phyloP scores from a whole-genome alignment of 352 stramenopile genomes.

The Thraustochytrium sp. region DNA sequence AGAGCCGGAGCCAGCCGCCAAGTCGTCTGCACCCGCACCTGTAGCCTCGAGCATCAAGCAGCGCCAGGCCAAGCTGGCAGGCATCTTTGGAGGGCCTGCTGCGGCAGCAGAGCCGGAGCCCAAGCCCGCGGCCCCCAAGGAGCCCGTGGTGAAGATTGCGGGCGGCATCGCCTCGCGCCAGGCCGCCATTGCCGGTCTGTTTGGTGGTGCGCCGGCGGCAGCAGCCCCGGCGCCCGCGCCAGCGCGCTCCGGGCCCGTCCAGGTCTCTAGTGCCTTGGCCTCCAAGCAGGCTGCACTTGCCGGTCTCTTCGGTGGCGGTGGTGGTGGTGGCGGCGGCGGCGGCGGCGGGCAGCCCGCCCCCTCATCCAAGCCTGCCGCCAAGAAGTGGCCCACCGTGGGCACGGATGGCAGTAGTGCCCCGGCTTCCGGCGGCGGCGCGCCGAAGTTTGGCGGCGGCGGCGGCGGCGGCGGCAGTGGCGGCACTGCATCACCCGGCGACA shows the following conservation, averaged over 20 bases:
- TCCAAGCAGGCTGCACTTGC: not conserved
- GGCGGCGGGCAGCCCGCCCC: not conserved
- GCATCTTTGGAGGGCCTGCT: conserved; percentile 5
- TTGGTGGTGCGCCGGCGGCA: not conserved
- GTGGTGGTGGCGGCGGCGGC: not conserved
- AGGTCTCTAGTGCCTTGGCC: not conserved
- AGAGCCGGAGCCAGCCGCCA: not conserved
- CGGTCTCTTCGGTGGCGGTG: not conserved
- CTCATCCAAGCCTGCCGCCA: not conserved
- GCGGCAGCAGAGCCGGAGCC: not conserved
- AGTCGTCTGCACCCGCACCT: not conserved
- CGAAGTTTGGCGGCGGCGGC: no score
- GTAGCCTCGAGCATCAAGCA: not conserved
- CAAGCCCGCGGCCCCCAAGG: not conserved
- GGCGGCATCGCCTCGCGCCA: not conserved
- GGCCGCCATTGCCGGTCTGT: not conserved
- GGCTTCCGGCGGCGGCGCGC: no score
- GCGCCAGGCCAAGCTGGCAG: not conserved
- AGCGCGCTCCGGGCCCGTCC: not conserved
- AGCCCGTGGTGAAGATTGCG: not conserved
- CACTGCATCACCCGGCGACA: not conserved
- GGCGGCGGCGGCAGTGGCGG: not conserved
- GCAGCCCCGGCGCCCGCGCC: not conserved
- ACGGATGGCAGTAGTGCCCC: no score
- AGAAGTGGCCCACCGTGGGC: not conserved